phyloP scores from a whole-genome alignment of 2,329 filamentous ascomycete species.

The Chaetoscypha palmicola region DNA sequence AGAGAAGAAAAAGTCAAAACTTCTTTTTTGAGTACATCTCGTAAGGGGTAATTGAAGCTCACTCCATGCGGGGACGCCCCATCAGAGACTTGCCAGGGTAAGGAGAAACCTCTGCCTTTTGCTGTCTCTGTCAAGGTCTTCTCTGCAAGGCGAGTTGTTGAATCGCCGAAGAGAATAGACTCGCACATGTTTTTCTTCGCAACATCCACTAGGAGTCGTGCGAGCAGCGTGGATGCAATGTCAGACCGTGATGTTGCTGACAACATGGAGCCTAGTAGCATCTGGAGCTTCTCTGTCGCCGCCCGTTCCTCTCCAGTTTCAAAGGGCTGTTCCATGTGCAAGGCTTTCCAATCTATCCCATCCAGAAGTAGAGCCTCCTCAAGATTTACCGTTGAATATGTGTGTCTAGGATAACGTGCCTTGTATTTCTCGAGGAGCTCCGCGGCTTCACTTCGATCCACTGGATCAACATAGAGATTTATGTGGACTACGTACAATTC shows the following conservation, averaged over 20 bases:
- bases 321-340: constrained; percentile 27
- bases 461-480: constrained; percentile 28
- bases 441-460: constrained; percentile 23
- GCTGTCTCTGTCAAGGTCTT: constrained; percentile 81
- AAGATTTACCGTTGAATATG: constrained; percentile 57
- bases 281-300: constrained; percentile 34
- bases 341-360: constrained; percentile 47
- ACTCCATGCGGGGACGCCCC: constrained; percentile 38
- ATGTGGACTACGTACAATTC: constrained; percentile 54
- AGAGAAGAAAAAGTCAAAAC: constrained; percentile 58
- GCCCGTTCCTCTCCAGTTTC: constrained; percentile 12
- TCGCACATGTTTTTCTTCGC: constrained; percentile 56
- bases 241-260: constrained; percentile 73
- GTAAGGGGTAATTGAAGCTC: constrained; percentile 66
- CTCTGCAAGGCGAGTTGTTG: constrained; percentile 80
- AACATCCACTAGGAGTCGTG: constrained; percentile 61
- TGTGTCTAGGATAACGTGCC: constrained; percentile 57
- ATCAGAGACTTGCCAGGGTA: constrained; percentile 78
- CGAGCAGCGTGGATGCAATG: constrained; percentile 61
- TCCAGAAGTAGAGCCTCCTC: constrained; percentile 49
- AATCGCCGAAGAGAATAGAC: constrained; percentile 75
- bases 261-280: constrained; percentile 51
- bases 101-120: constrained; percentile 77
- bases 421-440: constrained; percentile 41
- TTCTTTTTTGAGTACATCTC: constrained; percentile 81